A percentile compares a stretch with the other conserved stretches of the same genome.
Evolutionary conservation across 78 protist species (phyloP).

Genomic region (Blattamonas nauphoetae): DNA sequence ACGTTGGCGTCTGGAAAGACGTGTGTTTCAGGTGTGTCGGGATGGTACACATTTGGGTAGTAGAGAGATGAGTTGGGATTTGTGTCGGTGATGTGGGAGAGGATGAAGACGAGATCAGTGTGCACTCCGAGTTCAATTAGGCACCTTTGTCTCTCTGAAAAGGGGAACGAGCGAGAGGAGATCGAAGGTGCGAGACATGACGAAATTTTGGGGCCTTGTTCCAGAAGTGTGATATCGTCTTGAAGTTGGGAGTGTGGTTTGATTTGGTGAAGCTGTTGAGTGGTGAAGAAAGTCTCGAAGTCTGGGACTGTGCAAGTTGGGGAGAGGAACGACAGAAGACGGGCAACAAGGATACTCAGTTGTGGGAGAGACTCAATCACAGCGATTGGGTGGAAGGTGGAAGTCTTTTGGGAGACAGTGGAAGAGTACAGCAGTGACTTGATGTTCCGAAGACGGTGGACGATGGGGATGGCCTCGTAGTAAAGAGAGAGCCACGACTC

Average conservation of each 20-base stretch:
- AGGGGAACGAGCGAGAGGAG: neutral
- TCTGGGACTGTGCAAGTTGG: neutral
- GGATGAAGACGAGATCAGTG: neutral
- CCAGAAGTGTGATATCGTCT: too few species aligned
- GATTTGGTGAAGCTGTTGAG: neutral
- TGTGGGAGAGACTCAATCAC: neutral
- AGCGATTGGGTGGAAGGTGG: neutral
- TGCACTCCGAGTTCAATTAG: neutral
- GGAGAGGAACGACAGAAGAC: neutral
- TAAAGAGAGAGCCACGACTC: neutral
- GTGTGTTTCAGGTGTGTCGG: neutral
- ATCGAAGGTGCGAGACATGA: neutral
- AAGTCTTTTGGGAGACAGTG: neutral
- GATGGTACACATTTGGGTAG: neutral
- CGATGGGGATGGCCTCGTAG: neutral
- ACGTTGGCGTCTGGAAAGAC: neutral
- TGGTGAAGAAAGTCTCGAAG: neutral
- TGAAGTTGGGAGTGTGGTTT: neutral
- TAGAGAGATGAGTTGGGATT: neutral
- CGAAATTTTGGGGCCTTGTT: neutral
- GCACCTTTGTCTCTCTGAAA: neutral
- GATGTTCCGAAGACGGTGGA: neutral
- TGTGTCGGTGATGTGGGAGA: neutral
- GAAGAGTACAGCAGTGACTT: neutral
- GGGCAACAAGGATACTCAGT: neutral